These are phyloP conservation scores for Nakazawaea laoshanensis DNA, from an alignment of 805 yeast genomes.

Conservation along the genomic window DNA sequence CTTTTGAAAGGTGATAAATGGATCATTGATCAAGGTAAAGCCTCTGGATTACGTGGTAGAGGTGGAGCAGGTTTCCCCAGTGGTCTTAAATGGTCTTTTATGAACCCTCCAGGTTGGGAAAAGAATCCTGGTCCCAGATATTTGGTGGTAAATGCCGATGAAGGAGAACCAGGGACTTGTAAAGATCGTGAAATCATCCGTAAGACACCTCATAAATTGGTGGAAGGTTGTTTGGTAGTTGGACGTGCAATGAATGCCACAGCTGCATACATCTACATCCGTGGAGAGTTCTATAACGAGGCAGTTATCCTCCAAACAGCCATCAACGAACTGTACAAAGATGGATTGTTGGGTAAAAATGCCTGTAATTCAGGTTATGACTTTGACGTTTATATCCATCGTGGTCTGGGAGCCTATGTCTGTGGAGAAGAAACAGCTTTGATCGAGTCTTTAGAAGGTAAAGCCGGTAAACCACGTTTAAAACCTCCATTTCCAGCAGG, in stretches of 20 bases:
- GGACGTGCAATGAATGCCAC: conserved; percentile 92
- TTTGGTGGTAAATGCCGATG: conserved; percentile 86
- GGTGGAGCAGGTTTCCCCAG: conserved; percentile 95
- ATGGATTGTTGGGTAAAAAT: conserved; percentile 72
- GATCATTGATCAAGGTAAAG: conserved; percentile 84
- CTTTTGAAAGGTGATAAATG: conserved; percentile 77
- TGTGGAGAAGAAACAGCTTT: conserved; percentile 92
- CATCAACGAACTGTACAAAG: conserved; percentile 79
- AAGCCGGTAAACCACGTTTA: conserved; percentile 88
- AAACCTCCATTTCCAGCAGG: conserved; percentile 96
- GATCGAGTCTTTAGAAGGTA: conserved; percentile 84
- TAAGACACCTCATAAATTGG: conserved; percentile 86
- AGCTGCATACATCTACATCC: conserved; percentile 84
- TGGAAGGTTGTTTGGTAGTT: conserved; percentile 85
- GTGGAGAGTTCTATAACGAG: conserved; percentile 88
- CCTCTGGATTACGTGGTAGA: conserved; percentile 81
- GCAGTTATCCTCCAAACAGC: conserved; percentile 68
- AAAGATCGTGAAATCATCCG: conserved; percentile 87
- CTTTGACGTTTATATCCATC: conserved; percentile 76
- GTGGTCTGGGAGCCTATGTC: conserved; percentile 91
- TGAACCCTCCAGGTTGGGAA: conserved; percentile 96
- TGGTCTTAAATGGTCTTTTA: conserved; percentile 86
- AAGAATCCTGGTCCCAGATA: conserved; percentile 85
- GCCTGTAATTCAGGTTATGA: conserved; percentile 85
- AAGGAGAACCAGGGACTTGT: conserved; percentile 93